Conservation (phyloP, 441 rosid genomes). For the Cnidoscolus chayamansa region DNA sequence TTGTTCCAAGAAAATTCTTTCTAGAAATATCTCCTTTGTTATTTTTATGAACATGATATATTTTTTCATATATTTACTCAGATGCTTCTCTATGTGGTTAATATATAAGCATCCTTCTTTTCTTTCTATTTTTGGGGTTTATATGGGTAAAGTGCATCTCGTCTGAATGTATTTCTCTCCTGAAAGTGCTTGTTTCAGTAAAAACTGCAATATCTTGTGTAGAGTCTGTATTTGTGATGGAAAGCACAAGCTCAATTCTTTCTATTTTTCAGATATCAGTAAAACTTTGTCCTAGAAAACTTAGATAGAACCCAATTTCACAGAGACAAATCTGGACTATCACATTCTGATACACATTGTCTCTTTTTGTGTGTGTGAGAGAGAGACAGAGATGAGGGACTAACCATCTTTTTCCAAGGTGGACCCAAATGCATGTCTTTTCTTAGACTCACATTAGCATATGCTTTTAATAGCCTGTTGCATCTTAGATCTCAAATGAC, state of each 20-base stretch:
- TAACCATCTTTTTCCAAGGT: neutral
- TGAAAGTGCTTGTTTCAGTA: too few species aligned
- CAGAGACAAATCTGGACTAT: neutral
- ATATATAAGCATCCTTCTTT: neutral
- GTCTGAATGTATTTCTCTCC: neutral
- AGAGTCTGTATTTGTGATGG: too few species aligned
- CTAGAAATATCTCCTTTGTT: neutral
- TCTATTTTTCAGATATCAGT: neutral
- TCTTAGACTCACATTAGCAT: neutral
- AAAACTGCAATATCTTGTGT: too few species aligned
- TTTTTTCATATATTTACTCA: neutral
- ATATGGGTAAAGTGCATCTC: neutral
- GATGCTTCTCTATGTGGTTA: neutral
- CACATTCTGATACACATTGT: neutral
- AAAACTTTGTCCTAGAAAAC: neutral
- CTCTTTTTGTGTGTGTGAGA: neutral
- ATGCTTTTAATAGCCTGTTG: neutral
- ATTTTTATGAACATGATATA: neutral
- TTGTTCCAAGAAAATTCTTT: neutral
- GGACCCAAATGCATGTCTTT: conserved; percentile 9
- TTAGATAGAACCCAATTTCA: neutral
- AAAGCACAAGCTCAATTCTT: neutral
- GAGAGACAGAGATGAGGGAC: neutral
- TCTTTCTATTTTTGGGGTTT: neutral
- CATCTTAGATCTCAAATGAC: neutral